Conservation (phyloP, 257 asterid genomes). For the Solanum peruvianum region DNA sequence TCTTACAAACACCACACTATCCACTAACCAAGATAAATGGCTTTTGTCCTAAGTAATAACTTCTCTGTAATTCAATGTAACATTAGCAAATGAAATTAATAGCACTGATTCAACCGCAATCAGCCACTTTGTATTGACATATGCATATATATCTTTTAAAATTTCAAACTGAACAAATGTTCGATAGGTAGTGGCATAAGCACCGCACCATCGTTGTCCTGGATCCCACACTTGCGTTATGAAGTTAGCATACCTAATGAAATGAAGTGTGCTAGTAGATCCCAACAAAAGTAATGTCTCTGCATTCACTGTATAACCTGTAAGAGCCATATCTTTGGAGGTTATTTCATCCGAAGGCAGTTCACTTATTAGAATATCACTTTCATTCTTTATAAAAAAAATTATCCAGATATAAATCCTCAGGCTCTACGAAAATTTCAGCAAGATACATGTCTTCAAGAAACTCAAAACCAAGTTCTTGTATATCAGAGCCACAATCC, state of each 20-base stretch:
- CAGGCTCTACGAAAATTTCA: neutral
- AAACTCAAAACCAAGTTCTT: neutral
- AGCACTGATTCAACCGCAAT: neutral
- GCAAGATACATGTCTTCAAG: neutral
- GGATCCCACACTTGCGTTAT: too few relatives aligned
- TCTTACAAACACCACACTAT: neutral
- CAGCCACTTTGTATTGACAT: neutral
- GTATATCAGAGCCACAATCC: neutral
- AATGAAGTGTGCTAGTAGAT: too few relatives aligned
- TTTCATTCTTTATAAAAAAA: too few relatives aligned
- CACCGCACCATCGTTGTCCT: too few relatives aligned
- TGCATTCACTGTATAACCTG: neutral
- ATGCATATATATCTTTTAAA: neutral
- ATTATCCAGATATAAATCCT: neutral
- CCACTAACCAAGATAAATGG: neutral
- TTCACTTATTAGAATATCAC: too few relatives aligned
- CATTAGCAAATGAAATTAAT: too few relatives aligned
- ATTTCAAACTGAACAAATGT: too few relatives aligned
- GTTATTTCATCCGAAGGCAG: neutral
- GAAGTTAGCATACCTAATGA: too few relatives aligned
- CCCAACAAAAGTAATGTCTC: neutral
- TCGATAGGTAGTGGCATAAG: too few relatives aligned
- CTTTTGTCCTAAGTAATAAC: neutral
- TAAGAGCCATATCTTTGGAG: neutral
- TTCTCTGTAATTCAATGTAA: neutral